phyloP scores from a whole-genome alignment of 75 land plant genomes.

The Sequoia sempervirens region DNA sequence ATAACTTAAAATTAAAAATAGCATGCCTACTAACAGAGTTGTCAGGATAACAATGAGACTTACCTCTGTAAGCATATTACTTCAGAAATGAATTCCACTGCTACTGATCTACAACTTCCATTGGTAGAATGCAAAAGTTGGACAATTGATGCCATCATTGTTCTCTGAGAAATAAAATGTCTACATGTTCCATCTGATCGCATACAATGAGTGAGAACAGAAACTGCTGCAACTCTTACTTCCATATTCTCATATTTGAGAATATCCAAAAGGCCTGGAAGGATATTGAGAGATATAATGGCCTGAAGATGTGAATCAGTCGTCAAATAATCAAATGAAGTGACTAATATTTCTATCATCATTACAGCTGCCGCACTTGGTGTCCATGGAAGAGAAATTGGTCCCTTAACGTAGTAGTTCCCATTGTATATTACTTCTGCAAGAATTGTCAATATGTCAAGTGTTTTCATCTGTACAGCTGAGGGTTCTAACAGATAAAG shows the following conservation, averaged over 20 bases:
- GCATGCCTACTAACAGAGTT: neutral
- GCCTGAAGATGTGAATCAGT: slow-evolving; percentile 40
- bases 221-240: slow-evolving; percentile 36
- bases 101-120: slow-evolving; percentile 23
- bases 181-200: slow-evolving; percentile 52
- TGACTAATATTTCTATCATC: slow-evolving; percentile 50
- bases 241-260: slow-evolving; percentile 30
- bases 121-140: slow-evolving; percentile 37
- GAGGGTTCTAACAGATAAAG: slow-evolving; percentile 53
- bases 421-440: slow-evolving; percentile 34
- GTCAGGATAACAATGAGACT: neutral
- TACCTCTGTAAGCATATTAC: slow-evolving; percentile 51
- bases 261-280: slow-evolving; percentile 34
- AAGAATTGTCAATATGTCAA: slow-evolving; percentile 41
- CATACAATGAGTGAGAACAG: slow-evolving; percentile 53
- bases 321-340: slow-evolving; percentile 39
- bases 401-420: slow-evolving; percentile 11
- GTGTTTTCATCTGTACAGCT: slow-evolving; percentile 31
- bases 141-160: slow-evolving; percentile 37
- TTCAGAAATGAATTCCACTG: slow-evolving; percentile 49
- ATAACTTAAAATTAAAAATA: neutral
- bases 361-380: slow-evolving; percentile 48
- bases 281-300: slow-evolving; percentile 32
- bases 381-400: slow-evolving; percentile 18
- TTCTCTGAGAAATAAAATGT: slow-evolving; percentile 31